Conservation (phyloP, 2,329 filamentous ascomycete species). For the Byssochlamys sp. region DNA sequence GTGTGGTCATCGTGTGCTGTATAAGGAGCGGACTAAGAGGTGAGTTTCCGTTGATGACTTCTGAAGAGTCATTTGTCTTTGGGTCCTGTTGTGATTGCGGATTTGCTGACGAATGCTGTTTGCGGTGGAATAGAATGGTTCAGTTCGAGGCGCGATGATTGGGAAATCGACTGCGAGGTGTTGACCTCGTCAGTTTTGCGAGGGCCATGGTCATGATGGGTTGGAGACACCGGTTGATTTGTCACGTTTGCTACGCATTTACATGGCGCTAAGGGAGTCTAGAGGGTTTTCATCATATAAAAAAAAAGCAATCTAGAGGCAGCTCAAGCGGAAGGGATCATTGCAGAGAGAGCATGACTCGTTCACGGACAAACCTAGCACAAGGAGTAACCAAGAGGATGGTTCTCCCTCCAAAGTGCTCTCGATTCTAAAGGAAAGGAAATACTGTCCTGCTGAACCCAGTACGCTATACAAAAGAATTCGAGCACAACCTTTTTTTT, state of each 20-base stretch:
- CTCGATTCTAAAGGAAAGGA: not conserved
- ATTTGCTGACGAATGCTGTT: constrained; percentile 4
- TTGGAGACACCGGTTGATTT: not conserved
- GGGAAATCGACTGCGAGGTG: not conserved
- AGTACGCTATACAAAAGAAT: not conserved
- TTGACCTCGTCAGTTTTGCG: not conserved
- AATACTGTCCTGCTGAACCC: not conserved
- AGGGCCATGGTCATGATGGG: not conserved
- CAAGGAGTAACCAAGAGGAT: not conserved
- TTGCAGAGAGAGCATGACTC: not conserved
- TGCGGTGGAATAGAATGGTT: constrained; percentile 62
- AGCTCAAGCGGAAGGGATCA: not conserved
- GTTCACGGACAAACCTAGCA: not conserved
- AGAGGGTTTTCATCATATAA: not conserved
- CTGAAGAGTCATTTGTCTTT: constrained; percentile 1
- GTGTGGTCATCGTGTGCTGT: constrained; percentile 89
- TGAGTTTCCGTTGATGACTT: constrained; percentile 39
- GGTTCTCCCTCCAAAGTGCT: not conserved
- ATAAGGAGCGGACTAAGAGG: constrained; percentile 97
- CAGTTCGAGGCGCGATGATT: constrained; percentile 87
- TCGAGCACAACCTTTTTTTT: not conserved
- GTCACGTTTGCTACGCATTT: constrained; percentile 4
- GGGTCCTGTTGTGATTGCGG: not conserved
- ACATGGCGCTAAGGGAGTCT: constrained; percentile 9
- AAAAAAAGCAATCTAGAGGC: not conserved